Conservation (phyloP, 768 basidiomycete genomes). For the Leccinum broughii region DNA sequence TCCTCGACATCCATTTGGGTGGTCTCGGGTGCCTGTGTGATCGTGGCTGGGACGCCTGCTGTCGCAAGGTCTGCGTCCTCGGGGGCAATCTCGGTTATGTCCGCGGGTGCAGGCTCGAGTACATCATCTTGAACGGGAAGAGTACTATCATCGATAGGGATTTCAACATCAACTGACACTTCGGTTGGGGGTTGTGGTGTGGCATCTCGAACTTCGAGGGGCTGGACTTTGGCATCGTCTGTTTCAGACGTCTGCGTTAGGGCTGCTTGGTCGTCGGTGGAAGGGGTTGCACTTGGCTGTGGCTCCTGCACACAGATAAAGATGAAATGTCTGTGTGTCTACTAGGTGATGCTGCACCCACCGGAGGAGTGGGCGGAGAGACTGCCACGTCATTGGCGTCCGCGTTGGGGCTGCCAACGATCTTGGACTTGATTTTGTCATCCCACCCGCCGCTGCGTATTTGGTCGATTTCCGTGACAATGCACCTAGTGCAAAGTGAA, state of each 20-base stretch:
- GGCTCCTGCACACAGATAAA: constrained; percentile 13
- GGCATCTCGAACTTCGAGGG: constrained; percentile 1
- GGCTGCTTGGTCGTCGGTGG: constrained; percentile 3
- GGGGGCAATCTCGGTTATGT: constrained; percentile 6
- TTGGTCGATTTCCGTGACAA: constrained; percentile 74
- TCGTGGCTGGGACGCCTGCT: constrained; percentile 8
- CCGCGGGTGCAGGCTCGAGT: constrained; percentile 4
- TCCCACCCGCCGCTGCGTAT: constrained; percentile 72
- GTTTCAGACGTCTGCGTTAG: constrained; percentile 3
- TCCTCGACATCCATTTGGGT: constrained; percentile 19
- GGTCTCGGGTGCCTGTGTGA: background rate
- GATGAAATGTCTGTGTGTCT: background rate
- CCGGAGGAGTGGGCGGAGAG: constrained; percentile 3
- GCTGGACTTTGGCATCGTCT: background rate
- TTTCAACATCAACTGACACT: background rate
- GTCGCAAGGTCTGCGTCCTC: constrained; percentile 9
- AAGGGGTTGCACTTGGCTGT: background rate
- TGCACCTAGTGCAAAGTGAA: constrained; percentile 41
- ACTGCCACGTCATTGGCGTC: constrained; percentile 9
- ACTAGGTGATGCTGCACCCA: constrained; percentile 7
- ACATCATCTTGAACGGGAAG: constrained; percentile 12
- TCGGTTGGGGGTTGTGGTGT: constrained; percentile 4
- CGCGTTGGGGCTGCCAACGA: constrained; percentile 16
- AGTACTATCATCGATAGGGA: constrained; percentile 3
- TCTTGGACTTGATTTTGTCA: constrained; percentile 43